A percentile compares a stretch with the other conserved stretches of the same genome.
phyloP scores from a whole-genome alignment of 169 alveolate species.

The Plasmodium ovale region DNA sequence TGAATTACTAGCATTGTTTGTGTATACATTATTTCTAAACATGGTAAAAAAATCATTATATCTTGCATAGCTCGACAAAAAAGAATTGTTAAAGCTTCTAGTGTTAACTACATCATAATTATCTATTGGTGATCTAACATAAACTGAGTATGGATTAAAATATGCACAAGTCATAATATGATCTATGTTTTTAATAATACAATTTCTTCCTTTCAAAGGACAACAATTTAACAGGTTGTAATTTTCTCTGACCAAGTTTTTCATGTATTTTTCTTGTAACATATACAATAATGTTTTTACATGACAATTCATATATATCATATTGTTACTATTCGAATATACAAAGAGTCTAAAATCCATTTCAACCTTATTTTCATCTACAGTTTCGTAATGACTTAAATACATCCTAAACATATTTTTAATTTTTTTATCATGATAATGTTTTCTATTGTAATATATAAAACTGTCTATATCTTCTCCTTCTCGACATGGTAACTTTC shows the following conservation, averaged over 20 bases:
- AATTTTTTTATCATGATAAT: background rate
- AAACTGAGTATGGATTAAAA: conserved; percentile 47
- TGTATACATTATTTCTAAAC: conserved; percentile 46
- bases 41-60: conserved; percentile 59
- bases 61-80: conserved; percentile 44
- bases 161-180: conserved; percentile 22
- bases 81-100: conserved; percentile 27
- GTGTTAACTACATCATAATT: conserved; percentile 36
- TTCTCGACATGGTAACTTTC: conserved; percentile 58
- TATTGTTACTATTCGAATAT: conserved; percentile 27
- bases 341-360: conserved; percentile 45
- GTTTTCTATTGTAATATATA: conserved; percentile 53
- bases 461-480: conserved; percentile 55
- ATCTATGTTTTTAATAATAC: conserved; percentile 58
- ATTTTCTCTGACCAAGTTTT: conserved; percentile 55
- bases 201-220: conserved; percentile 66
- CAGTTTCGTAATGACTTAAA: conserved; percentile 41
- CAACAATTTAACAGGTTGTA: conserved; percentile 41
- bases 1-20: background rate
- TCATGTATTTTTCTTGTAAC: conserved; percentile 42
- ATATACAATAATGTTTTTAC: conserved; percentile 15
- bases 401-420: background rate
- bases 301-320: conserved; percentile 45
- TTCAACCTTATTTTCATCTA: conserved; percentile 10
- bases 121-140: conserved; percentile 42